phyloP scores from a whole-genome alignment of 2,329 filamentous ascomycete genomes.

The Hymenoscyphus fructigenus region DNA sequence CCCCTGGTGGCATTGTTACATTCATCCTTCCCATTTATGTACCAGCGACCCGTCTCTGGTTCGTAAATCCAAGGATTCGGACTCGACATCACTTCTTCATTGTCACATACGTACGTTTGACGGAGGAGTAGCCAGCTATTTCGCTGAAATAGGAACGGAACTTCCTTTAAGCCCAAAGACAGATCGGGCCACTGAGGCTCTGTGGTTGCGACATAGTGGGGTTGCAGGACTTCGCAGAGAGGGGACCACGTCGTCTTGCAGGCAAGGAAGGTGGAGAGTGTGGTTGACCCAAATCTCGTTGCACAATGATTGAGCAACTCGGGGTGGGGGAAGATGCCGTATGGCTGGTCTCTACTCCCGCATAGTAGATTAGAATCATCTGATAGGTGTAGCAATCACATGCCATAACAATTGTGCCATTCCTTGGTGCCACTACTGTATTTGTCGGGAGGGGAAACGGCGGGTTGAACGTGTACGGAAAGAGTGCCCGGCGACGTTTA shows the following conservation, averaged over 20 bases:
- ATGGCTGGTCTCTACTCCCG: conserved; percentile 9
- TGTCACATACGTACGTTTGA: conserved; percentile 6
- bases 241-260: conserved; percentile 13
- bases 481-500: neutral
- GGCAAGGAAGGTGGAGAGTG: conserved; percentile 10
- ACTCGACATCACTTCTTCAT: conserved; percentile 13
- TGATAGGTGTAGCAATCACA: conserved; percentile 10
- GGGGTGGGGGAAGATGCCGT: conserved; percentile 14
- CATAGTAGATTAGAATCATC: conserved; percentile 9
- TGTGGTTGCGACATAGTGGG: conserved; percentile 14
- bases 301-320: neutral
- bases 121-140: neutral
- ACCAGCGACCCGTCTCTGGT: conserved; percentile 16
- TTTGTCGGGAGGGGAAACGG: conserved; percentile 5
- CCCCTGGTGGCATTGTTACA: conserved; percentile 6
- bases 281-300: conserved; percentile 1
- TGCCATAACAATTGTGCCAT: conserved; percentile 2
- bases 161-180: conserved; percentile 5
- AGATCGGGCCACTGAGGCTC: conserved; percentile 16
- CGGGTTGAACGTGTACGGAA: conserved; percentile 4
- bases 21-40: conserved; percentile 17
- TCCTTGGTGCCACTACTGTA: neutral
- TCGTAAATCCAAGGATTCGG: conserved; percentile 10
- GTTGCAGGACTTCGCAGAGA: conserved; percentile 7
- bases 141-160: conserved; percentile 6